Evolutionary conservation across 257 asterid genomes (phyloP), one percentile per base, ranked within the genome.

Genomic region (Striga asiatica): DNA sequence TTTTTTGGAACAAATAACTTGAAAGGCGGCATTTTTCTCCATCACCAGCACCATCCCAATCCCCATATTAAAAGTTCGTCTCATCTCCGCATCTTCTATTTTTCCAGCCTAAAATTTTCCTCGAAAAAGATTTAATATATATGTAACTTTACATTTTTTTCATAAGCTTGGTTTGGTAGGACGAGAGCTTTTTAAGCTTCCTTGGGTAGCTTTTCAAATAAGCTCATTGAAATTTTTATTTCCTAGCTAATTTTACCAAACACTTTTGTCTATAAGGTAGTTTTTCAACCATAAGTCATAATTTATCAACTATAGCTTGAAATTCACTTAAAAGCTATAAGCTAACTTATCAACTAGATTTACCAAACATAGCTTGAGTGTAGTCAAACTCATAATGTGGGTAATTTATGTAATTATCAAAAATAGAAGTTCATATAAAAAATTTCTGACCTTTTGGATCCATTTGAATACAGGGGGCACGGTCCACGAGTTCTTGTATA

Each of bases 11-110:
- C 46, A 68, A 0, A 89, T 74, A 34, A 89, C 78, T 50, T 80
- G 60, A 2, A 22, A 67, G 23, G 96, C 93, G 0, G 85, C 75
- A 64, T 77, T 95, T 58, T 75, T 75, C 64, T 76, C 71, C 58
- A 91, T 80, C 32, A 82, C 96, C 4, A 91, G 76, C 45, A 91
- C 96, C 94, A 91, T 91, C 28, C 96, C 98, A 0, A 91, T 84
- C 25, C 98, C 98, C 96, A 91, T 87, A 62, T 91, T 91, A 39
- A 87, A 91, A 12, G 98, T 91, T 47, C 94, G 74, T 22, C 64
- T 78, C 98, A 91, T 91, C 68, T 91, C 97, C 6, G 56, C 75
- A 14, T 82, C 95, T 38, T 87, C 94, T 11, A 87, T 80, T 54
- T 62, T 69, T 49, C 98, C 97, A 2, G 84, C 93, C 98, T 91